A percentile compares a stretch with the other conserved stretches of the same genome.
Evolutionary conservation across 2,329 filamentous ascomycete genomes (phyloP).

Genomic region (Xylaria sp.): DNA sequence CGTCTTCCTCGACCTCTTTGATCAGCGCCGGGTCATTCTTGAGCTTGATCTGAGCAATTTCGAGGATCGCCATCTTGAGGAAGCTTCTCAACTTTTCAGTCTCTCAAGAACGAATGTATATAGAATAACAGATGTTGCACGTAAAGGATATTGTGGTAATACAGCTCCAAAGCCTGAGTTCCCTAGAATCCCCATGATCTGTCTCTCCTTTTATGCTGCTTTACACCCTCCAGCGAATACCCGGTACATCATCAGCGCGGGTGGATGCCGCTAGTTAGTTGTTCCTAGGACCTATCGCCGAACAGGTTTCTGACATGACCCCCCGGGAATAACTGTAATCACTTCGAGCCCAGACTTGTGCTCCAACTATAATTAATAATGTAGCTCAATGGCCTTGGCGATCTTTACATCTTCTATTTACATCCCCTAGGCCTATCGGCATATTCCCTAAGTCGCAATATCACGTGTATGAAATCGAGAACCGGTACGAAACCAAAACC

Average conservation of each 20-base stretch:
- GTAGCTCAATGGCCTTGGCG: not conserved
- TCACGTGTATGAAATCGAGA: not conserved
- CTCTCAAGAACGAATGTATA: not conserved
- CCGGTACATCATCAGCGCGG: not conserved
- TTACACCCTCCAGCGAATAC: not conserved
- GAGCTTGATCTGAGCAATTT: constrained; percentile 20
- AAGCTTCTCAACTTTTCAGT: not conserved
- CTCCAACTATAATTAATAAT: not conserved
- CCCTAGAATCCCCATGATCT: not conserved
- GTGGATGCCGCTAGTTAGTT: not conserved
- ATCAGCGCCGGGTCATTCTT: constrained; percentile 24
- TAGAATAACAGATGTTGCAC: not conserved
- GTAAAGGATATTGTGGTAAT: not conserved
- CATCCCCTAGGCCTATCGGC: too few relatives aligned
- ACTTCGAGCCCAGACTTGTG: not conserved
- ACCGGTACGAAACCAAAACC: not conserved
- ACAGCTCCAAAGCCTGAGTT: not conserved
- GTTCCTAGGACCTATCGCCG: not conserved
- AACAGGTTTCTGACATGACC: not conserved
- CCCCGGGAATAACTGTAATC: not conserved
- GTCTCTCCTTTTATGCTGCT: not conserved
- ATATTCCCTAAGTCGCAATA: too few relatives aligned
- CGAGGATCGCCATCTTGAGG: constrained; percentile 28
- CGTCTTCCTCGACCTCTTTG: not conserved
- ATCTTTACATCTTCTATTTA: not conserved